Evolutionary conservation across 352 stramenopile species (phyloP), one percentile per base, ranked within the genome.

Genomic region (Phytophthora macrochlamydospora): DNA sequence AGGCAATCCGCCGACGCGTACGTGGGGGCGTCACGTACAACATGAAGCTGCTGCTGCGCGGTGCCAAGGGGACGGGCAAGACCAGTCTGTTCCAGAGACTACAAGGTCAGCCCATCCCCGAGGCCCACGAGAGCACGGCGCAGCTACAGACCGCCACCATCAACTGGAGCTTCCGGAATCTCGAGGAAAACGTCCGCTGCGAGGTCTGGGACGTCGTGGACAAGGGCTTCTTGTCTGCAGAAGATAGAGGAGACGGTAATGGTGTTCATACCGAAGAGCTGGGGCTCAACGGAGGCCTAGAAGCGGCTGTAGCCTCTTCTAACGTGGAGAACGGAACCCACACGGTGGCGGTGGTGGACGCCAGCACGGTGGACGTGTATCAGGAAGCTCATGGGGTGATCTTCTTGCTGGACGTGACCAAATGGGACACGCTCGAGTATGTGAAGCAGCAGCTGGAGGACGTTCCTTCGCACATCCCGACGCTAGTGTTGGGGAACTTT

Each of bases 181-280:
- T 78, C 3, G 86, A 96, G 53, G 89, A 97, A 44, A 92, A 76
- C 44, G 83, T 97, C 52, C 93, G 95, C 66, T 95, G 94, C 69
- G 92, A 98, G 55, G 85, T 97, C 9, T 96, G 92, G 90, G 91
- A 97, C 58, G 89, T 97, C n/a, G 90, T 96, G 4, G 91, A 97
- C 69, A 63, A 75, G n/a, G 88, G 83, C 29, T 90, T 95, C 40
- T 48, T 71, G 11, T 58, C 18, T 75, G 24, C 18, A 51, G 8
- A 28, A 57, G 42, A 53, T 24, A 24, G 18, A 24, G 18, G 18
- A 24, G 18, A 24, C 18, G 18, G 18, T 24, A 24, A 24, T 24
- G 18, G 18, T 24, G 18, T 24, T 24, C 18, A 24, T 24, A 24
- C 18, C 18, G 18, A 24, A 24, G 0, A 69, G 69, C 7, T 56